Base-by-base conservation (phyloP, 2,329 filamentous ascomycete genomes). In the Claviceps pazoutovae region DNA sequence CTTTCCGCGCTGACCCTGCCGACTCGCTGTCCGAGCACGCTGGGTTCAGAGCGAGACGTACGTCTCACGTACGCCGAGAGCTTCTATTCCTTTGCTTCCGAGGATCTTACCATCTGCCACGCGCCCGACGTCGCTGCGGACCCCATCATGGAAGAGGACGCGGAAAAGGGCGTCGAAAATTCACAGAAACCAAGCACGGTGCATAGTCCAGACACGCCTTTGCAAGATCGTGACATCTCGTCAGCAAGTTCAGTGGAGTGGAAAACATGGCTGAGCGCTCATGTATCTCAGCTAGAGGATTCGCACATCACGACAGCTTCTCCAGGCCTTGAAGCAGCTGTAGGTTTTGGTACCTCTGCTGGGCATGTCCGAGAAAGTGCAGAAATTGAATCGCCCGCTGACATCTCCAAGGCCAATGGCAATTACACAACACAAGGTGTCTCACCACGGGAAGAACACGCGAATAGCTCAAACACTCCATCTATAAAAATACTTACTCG, bases 241-340 rank as follows among this genome's bases (percentile, higher is more conserved):
- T 67, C 67, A 1, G 65, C 66, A 5, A 74, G 74, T 52, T 78
- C 74, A 2, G 62, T 69, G 2, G 76, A 78, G 53, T 79, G 75
- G 76, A 78, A 78, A 60, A 71, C 65, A 0, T 75, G 71, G 72
- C 69, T 79, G 41, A 75, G 75, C 8, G 68, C 73, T 2, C 73
- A 78, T 43, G 69, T 75, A 8, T 72, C 72, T 0, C 74, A 72
- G 51, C 59, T 75, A 2, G 73, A 77, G 46, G 56, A 52, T 1
- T 53, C 61, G 4, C 45, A 51, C 2, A 54, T 56, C 3, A 55
- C 56, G 1, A 51, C 52, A 17, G 17, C 16, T 17, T 36, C 51
- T 9, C 41, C n/a, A 46, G 11, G n/a, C 3, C 16, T 5, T 14
- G 48, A 42, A n/a, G 9, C 34, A 19, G 13, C 34, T 37, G 7